phyloP scores from a whole-genome alignment of 768 basidiomycete genomes.

The Boletus edulis region DNA sequence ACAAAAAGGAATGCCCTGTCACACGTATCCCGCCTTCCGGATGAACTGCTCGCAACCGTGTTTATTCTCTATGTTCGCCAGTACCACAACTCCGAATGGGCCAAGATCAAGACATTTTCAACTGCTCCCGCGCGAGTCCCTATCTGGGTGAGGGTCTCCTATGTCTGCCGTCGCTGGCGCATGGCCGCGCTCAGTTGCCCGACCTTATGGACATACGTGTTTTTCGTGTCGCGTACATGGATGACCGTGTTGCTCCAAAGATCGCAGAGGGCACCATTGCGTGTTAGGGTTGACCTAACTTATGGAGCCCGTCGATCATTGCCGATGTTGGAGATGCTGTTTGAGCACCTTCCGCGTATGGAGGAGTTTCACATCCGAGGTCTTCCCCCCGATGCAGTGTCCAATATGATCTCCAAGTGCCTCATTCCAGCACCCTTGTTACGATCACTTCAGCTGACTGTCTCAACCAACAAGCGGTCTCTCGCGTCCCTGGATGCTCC shows the following conservation, averaged over 20 bases:
- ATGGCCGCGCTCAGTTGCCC: neutral
- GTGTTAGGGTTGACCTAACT: neutral
- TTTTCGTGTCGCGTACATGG: neutral
- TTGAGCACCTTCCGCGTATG: neutral
- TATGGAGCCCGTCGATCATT: neutral
- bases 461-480: neutral
- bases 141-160: neutral
- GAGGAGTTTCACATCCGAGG: slow-evolving; percentile 2
- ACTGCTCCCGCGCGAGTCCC: neutral
- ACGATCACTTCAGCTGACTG: slow-evolving; percentile 1
- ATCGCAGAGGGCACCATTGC: neutral
- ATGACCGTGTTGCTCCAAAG: neutral
- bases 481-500: neutral
- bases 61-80: neutral
- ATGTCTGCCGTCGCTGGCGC: neutral
- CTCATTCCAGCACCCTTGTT: neutral
- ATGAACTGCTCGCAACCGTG: neutral
- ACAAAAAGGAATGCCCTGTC: neutral
- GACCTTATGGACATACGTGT: neutral
- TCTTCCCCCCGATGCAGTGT: neutral
- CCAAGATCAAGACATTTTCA: neutral
- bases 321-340: neutral
- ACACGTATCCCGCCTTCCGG: neutral
- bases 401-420: neutral
- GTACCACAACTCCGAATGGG: neutral